Conservation (phyloP, 306 rosid genomes). For the Notholithocarpus densiflorus region DNA sequence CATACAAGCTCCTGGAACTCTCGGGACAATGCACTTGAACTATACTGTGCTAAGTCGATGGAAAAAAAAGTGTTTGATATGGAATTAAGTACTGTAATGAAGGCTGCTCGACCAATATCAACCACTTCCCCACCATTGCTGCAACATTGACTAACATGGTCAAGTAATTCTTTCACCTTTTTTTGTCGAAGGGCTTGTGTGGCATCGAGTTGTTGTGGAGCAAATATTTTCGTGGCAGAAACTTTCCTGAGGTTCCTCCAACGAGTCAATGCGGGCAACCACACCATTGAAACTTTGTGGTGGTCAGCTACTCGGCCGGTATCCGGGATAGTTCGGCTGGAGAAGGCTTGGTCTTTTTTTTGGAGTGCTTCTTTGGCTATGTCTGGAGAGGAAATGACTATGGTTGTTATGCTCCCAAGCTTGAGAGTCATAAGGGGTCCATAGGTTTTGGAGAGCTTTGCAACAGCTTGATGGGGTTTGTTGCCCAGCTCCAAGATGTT, state of each 20-base stretch:
- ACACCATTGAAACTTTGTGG: background rate
- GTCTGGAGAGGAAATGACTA: constrained; percentile 21
- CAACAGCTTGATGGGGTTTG: constrained; percentile 33
- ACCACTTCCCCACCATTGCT: background rate
- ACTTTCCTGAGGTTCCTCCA: constrained; percentile 10
- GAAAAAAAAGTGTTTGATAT: background rate
- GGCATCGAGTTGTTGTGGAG: background rate
- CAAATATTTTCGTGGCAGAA: background rate
- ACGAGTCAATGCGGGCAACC: background rate
- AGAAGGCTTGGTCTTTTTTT: background rate
- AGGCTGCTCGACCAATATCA: background rate
- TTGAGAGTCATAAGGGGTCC: constrained; percentile 30
- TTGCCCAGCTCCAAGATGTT: constrained; percentile 42
- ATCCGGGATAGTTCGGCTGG: constrained; percentile 1
- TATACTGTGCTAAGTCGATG: no score
- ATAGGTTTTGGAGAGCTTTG: constrained; percentile 13
- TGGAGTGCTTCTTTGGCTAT: constrained; percentile 14
- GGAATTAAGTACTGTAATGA: background rate
- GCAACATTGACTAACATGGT: background rate
- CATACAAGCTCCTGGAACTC: no score
- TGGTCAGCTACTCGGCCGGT: background rate
- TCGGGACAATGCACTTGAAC: no score
- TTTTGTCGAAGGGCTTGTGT: background rate
- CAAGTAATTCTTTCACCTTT: background rate
- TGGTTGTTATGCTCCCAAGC: constrained; percentile 23